These are phyloP conservation scores for Durotheca rogersii DNA, from an alignment of 495 filamentous ascomycete genomes.

Conservation along the genomic window DNA sequence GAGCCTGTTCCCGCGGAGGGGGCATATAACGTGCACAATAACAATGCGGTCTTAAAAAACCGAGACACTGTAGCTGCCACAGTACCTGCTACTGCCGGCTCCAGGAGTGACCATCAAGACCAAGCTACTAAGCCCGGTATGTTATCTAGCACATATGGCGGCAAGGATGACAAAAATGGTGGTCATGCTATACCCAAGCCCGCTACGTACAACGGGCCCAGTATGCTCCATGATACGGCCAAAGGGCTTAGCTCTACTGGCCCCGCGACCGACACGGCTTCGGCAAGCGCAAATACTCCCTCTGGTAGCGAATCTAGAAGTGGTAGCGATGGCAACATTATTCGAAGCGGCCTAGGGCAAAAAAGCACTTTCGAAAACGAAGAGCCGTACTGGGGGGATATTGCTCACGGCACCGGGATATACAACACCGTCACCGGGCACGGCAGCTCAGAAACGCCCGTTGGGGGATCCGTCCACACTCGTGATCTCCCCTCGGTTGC, in stretches of 20 bases:
- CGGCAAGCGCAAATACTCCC: not conserved
- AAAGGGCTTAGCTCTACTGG: not conserved
- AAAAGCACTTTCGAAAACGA: constrained; percentile 8
- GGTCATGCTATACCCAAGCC: not conserved
- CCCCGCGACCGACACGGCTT: not conserved
- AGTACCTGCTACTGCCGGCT: too few relatives aligned
- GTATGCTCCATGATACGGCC: not conserved
- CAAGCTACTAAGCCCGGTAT: constrained; percentile 16
- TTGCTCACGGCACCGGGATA: constrained; percentile 38
- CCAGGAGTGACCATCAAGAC: not conserved
- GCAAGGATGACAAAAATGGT: constrained; percentile 3
- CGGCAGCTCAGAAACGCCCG: constrained; percentile 37
- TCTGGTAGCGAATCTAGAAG: not conserved
- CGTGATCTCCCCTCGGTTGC: constrained; percentile 19
- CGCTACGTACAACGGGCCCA: not conserved
- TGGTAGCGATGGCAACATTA: constrained; percentile 6
- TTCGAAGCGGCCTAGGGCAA: constrained; percentile 17
- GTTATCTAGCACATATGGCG: constrained; percentile 29
- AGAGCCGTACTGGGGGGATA: constrained; percentile 44
- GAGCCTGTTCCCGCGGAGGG: not conserved
- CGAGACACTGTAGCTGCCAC: not conserved
- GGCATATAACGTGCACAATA: constrained; percentile 2
- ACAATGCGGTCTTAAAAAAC: not conserved
- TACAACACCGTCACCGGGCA: constrained; percentile 48
- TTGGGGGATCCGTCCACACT: constrained; percentile 8